Evolutionary conservation across 345 rosid genomes (phyloP), one percentile per base, ranked within the genome.

Genomic region (Bretschneidera sinensis): DNA sequence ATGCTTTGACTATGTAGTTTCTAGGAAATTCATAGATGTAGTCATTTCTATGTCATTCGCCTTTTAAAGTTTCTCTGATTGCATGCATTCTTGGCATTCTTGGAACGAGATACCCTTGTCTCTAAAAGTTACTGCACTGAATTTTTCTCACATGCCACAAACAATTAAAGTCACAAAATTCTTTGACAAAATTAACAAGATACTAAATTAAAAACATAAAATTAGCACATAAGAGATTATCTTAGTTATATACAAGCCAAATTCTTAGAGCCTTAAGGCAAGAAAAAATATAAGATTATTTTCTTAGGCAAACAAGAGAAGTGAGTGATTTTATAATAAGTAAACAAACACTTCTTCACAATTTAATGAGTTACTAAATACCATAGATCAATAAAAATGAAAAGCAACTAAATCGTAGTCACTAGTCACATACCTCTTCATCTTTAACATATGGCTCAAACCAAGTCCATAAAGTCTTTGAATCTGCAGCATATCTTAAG

Each of bases 381-480:
- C 33, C 4, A 39, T 13, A 7, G 16, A 14, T 5, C 2, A 39
- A 13, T 5, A 2, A 39, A 39, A 9, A 39, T 4, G 10, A 39
- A 39, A 14, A 39, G 45, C 16, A 39, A 2, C 45, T 59, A 35
- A 21, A 67, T 22, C 28, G n/a, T n/a, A n/a, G n/a, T n/a, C 15
- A 43, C 25, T 52, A 48, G 6, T 17, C 35, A 17, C 49, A 63
- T 81, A 94, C 99, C 97, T 90, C 99, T 10, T 88, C 97, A 71
- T 90, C 99, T 74, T 80, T 81, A 47, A 90, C 68, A 69, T 88
- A 94, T 28, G 91, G 92, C 58, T 94, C 99, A 74, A 70, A 94
- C 96, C 97, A 94, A 71, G 75, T 77, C 97, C 99, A 94, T 45
- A 94, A 54, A 22, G 96, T 90, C 83, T 90, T 94, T 43, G 99